Conservation (phyloP, 441 rosid genomes). For the Aleurites moluccanus region DNA sequence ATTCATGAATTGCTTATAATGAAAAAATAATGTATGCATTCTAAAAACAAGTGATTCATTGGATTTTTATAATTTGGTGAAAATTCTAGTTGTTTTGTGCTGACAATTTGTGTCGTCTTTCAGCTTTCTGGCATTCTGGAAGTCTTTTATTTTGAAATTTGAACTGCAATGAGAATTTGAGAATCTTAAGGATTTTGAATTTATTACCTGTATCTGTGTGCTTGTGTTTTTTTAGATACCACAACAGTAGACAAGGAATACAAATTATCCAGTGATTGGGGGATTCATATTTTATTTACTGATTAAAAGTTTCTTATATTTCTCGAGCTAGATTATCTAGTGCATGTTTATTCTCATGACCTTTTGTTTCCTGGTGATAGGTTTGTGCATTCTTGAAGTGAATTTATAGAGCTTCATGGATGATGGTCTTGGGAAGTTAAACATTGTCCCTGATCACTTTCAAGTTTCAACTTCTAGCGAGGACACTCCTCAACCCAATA, state of each 20-base stretch:
- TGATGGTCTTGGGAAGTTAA: slow-evolving; percentile 62
- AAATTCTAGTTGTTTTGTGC: neutral
- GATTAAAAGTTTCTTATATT: neutral
- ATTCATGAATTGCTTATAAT: neutral
- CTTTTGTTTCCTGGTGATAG: slow-evolving; percentile 18
- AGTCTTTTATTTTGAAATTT: neutral
- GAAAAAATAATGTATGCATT: neutral
- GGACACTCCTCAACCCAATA: slow-evolving; percentile 36
- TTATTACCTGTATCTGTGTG: neutral
- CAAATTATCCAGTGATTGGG: too few relatives aligned
- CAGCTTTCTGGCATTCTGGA: too few relatives aligned
- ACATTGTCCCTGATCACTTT: slow-evolving; percentile 71
- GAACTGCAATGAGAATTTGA: neutral
- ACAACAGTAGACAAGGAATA: neutral
- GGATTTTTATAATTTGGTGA: neutral
- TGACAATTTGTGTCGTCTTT: neutral
- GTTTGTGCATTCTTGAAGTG: slow-evolving; percentile 19
- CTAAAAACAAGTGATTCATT: neutral
- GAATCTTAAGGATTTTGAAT: too few relatives aligned
- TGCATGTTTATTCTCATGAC: neutral
- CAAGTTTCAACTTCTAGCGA: slow-evolving; percentile 45
- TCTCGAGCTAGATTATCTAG: neutral
- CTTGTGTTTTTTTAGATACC: neutral
- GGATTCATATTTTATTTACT: neutral
- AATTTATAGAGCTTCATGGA: slow-evolving; percentile 60